These are phyloP conservation scores for Galerina sulciceps DNA, from an alignment of 768 basidiomycete genomes.

Conservation along the genomic window DNA sequence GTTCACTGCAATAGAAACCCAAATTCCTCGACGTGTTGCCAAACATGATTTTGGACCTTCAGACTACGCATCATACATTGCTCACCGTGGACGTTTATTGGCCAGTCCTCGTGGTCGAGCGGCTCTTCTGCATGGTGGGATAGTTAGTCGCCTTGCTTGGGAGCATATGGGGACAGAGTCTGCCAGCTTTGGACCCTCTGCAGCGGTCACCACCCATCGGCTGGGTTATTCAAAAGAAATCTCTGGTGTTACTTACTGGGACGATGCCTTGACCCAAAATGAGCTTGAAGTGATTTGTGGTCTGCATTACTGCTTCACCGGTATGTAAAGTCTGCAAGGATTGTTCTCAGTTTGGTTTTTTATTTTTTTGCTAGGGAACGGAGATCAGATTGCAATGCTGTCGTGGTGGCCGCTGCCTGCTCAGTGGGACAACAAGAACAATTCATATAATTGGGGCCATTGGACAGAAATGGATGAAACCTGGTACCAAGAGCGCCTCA, in stretches of 20 bases:
- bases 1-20: neutral
- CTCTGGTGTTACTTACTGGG: conserved; percentile 13
- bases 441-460: conserved; percentile 3
- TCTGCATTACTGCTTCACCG: conserved; percentile 23
- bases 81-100: no score
- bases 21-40: neutral
- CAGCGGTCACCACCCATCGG: neutral
- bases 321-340: conserved; percentile 13
- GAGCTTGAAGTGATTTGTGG: conserved; percentile 26
- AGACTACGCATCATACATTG: no score
- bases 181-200: no score
- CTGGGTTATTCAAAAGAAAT: neutral
- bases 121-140: no score
- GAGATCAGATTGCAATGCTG: neutral
- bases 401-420: conserved; percentile 13
- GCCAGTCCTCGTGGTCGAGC: no score
- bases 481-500: conserved; percentile 2
- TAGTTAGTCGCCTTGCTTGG: no score
- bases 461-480: conserved; percentile 12
- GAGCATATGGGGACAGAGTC: no score
- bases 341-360: neutral
- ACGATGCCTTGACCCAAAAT: conserved; percentile 22
- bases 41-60: no score
- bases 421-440: neutral
- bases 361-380: neutral